Percentiles rank a stretch among this genome's conserved stretches.
phyloP scores from a whole-genome alignment of 306 rosid genomes.

The Pyrus betulifolia region DNA sequence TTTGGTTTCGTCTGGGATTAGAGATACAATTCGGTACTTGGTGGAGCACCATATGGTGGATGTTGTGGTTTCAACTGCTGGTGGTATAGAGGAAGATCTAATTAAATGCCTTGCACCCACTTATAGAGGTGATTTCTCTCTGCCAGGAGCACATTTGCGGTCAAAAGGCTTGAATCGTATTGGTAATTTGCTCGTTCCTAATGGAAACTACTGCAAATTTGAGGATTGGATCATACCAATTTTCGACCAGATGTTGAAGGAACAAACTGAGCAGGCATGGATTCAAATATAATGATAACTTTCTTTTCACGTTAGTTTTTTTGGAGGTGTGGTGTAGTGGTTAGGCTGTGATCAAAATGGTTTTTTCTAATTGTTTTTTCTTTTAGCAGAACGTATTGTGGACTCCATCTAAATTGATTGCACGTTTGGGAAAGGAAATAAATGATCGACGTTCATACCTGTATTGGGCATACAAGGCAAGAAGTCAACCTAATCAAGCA shows the following conservation, averaged over 20 bases:
- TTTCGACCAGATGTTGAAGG: constrained; percentile 82
- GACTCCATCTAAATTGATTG: constrained; percentile 81
- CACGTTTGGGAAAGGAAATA: constrained; percentile 88
- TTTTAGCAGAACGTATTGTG: constrained; percentile 52
- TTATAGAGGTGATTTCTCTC: constrained; percentile 66
- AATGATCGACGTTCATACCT: constrained; percentile 75
- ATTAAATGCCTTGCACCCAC: constrained; percentile 94
- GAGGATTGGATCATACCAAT: constrained; percentile 97
- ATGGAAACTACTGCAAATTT: constrained; percentile 80
- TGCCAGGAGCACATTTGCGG: constrained; percentile 65
- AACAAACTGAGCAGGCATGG: constrained; percentile 60
- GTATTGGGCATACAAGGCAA: constrained; percentile 87
- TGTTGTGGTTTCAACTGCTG: constrained; percentile 85
- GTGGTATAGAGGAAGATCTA: constrained; percentile 92
- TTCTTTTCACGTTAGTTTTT: neutral
- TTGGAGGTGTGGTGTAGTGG: neutral
- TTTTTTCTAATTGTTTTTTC: neutral
- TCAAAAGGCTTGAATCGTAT: constrained; percentile 89
- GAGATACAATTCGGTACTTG: constrained; percentile 75
- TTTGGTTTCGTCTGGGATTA: constrained; percentile 85
- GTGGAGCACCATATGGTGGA: constrained; percentile 86
- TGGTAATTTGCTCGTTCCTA: constrained; percentile 91
- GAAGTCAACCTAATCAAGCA: constrained; percentile 11
- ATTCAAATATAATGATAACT: neutral
- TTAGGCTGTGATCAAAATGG: neutral